A percentile compares a stretch with the other conserved stretches of the same genome.
Conservation (phyloP, 768 basidiomycete species). For the Scleroderma citrinum region DNA sequence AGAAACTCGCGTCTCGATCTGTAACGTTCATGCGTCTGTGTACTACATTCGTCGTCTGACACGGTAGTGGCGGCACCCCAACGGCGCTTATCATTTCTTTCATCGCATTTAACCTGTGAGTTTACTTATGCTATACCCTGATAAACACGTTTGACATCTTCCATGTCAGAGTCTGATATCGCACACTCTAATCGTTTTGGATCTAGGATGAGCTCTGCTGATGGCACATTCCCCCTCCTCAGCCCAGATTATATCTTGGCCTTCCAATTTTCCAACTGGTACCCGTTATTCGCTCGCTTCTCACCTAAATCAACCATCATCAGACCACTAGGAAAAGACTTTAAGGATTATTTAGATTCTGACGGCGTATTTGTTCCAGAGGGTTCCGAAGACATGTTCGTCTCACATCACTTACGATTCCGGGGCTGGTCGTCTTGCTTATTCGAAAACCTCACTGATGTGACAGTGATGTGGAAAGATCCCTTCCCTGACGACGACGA, state of each 20-base stretch:
- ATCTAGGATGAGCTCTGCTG: no score
- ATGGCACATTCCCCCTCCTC: conserved; percentile 42
- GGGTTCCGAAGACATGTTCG: conserved; percentile 74
- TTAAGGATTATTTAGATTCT: conserved; percentile 68
- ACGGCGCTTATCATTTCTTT: no score
- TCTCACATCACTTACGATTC: conserved; percentile 10
- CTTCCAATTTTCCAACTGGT: conserved; percentile 87
- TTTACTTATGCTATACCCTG: no score
- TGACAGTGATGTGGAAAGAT: conserved; percentile 45
- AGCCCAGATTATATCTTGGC: conserved; percentile 50
- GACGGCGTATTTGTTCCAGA: conserved; percentile 82
- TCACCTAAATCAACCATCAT: conserved; percentile 74
- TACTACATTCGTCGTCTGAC: no score
- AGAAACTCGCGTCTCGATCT: no score
- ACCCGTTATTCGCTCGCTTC: conserved; percentile 55
- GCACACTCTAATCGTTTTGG: no score
- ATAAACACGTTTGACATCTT: no score
- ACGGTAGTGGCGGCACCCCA: no score
- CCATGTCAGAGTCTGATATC: not conserved
- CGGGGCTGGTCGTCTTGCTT: not conserved
- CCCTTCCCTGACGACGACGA: conserved; percentile 56
- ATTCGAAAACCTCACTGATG: not conserved
- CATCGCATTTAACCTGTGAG: no score
- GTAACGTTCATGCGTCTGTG: no score
- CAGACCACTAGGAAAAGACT: conserved; percentile 56